A percentile compares a stretch with the other conserved stretches of the same genome.
These are phyloP conservation scores for Tolypocladium cylindrosporum DNA, from an alignment of 2,329 filamentous ascomycete genomes.

Conservation along the genomic window DNA sequence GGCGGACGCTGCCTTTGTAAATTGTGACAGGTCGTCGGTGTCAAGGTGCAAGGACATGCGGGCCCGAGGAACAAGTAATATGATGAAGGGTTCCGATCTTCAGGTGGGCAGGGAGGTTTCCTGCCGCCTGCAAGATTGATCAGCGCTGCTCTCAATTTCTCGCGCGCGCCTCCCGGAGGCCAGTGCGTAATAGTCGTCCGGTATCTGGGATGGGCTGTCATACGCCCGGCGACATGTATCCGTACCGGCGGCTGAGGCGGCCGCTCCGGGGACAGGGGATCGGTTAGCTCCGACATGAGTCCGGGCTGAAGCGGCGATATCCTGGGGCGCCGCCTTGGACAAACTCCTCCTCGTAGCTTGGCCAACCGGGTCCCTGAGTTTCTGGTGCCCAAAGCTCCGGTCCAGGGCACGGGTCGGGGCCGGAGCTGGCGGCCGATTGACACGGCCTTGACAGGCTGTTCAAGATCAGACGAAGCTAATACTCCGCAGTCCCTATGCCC, in stretches of 20 bases:
- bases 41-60: neutral
- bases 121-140: conserved; percentile 1
- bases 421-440: neutral
- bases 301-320: neutral
- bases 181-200: neutral
- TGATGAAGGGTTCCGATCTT: neutral
- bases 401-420: neutral
- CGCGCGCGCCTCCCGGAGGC: neutral
- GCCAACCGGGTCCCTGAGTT: neutral
- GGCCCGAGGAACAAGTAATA: neutral
- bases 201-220: neutral
- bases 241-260: neutral
- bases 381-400: neutral
- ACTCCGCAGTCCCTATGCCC: neutral
- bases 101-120: neutral
- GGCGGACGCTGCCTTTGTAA: neutral
- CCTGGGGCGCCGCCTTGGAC: neutral
- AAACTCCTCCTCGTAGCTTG: neutral
- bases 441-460: neutral
- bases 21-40: neutral
- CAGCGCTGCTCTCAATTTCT: conserved; percentile 1
- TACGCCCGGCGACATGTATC: neutral
- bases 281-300: neutral
- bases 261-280: neutral
- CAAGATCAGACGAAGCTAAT: neutral